Conservation (phyloP, 169 alveolate species). For the Cryptosporidium viatorum region DNA sequence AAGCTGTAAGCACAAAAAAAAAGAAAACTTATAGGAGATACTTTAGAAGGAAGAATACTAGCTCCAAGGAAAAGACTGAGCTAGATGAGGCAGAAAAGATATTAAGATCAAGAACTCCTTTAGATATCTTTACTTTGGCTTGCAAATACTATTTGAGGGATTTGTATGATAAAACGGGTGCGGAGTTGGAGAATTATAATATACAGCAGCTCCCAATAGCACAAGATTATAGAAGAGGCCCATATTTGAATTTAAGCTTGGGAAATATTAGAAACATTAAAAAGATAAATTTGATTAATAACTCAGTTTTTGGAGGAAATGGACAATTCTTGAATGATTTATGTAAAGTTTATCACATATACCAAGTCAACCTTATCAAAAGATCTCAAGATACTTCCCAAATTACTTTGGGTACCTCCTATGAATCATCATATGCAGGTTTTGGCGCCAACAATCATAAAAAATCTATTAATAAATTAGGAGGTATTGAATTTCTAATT, state of each 20-base stretch:
- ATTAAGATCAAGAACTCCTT: slow-evolving; percentile 65
- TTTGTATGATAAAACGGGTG: background rate
- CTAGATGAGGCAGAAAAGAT: slow-evolving; percentile 45
- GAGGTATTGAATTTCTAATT: background rate
- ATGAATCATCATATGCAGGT: background rate
- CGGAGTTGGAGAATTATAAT: background rate
- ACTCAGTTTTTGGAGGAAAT: background rate
- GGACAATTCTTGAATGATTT: slow-evolving; percentile 18
- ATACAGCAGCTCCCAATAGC: slow-evolving; percentile 43
- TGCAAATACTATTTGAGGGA: slow-evolving; percentile 33
- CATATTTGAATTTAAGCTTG: slow-evolving; percentile 18
- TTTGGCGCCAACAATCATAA: background rate
- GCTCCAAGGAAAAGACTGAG: slow-evolving; percentile 43
- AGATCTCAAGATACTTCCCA: slow-evolving; percentile 21
- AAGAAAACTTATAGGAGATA: slow-evolving; percentile 33
- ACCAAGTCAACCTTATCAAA: background rate
- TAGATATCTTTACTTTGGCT: slow-evolving; percentile 36
- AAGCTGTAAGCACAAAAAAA: slow-evolving; percentile 4
- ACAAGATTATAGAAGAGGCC: slow-evolving; percentile 57
- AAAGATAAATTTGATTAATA: background rate
- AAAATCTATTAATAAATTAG: background rate
- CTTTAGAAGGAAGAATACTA: slow-evolving; percentile 52
- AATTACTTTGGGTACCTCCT: background rate
- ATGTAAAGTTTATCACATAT: background rate
- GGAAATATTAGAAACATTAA: slow-evolving; percentile 27